These are phyloP conservation scores for Aspergillus campestris DNA, from an alignment of 495 filamentous ascomycete species.

Conservation along the genomic window DNA sequence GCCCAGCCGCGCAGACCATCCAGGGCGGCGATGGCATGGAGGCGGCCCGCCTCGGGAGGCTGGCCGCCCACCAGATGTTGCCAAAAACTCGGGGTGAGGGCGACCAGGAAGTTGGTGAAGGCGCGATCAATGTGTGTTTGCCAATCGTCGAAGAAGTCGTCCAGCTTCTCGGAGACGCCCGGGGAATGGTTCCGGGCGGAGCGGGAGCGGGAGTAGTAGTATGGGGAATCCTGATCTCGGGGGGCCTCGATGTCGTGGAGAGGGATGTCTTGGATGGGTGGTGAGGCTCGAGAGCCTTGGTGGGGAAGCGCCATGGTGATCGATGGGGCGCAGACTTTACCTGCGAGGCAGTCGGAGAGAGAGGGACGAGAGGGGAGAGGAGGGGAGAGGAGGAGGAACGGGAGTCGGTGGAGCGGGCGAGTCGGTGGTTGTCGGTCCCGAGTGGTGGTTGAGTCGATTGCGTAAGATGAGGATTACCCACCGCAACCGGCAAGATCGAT, in stretches of 20 bases:
- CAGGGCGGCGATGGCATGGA: conserved; percentile 39
- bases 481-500: too few species aligned
- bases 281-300: conserved; percentile 10
- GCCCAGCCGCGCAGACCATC: conserved; percentile 46
- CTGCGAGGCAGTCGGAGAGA: not conserved
- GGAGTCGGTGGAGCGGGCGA: conserved; percentile 1
- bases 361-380: not conserved
- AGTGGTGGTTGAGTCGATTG: too few species aligned
- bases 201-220: conserved; percentile 8
- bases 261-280: conserved; percentile 22
- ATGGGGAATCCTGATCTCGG: not conserved
- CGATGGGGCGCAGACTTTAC: not conserved
- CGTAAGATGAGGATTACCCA: too few species aligned
- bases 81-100: conserved; percentile 32
- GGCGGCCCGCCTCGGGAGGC: conserved; percentile 20
- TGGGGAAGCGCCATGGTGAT: conserved; percentile 10
- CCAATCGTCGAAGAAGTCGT: conserved; percentile 23
- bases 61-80: conserved; percentile 32
- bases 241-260: conserved; percentile 26
- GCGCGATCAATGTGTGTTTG: conserved; percentile 16
- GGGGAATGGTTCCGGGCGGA: conserved; percentile 19
- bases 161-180: conserved; percentile 9
- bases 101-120: conserved; percentile 25
- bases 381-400: not conserved
- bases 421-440: conserved; percentile 11